Evolutionary conservation across 495 filamentous ascomycete species (phyloP).

Genomic region (Hypoxylon lenormandii): DNA sequence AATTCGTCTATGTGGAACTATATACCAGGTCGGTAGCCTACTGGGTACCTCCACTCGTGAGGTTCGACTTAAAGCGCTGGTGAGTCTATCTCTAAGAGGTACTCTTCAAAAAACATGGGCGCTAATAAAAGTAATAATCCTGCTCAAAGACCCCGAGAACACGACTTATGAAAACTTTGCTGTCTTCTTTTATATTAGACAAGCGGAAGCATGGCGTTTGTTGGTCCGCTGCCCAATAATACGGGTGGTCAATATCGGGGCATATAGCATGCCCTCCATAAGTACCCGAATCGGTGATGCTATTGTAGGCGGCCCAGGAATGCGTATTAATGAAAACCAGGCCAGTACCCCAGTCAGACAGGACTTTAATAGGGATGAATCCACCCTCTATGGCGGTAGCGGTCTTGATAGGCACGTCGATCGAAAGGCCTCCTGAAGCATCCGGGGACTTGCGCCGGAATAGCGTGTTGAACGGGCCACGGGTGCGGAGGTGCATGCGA

Average conservation of each 20-base stretch:
- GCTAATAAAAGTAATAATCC: constrained; percentile 7
- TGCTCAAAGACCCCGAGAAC: constrained; percentile 32
- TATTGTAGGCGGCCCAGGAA: constrained; percentile 8
- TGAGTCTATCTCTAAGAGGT: no score
- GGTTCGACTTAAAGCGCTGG: no score
- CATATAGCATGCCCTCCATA: constrained; percentile 12
- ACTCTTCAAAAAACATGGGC: no score
- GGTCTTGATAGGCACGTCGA: constrained; percentile 20
- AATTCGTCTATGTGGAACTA: no score
- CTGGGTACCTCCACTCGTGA: no score
- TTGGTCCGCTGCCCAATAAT: constrained; percentile 3
- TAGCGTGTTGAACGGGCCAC: constrained; percentile 29
- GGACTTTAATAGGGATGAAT: constrained; percentile 10
- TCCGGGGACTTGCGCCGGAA: constrained; percentile 17
- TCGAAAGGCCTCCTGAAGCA: constrained; percentile 7
- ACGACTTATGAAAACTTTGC: neutral
- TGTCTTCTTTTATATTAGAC: constrained; percentile 1
- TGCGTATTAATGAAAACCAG: constrained; percentile 9
- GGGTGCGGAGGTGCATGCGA: constrained; percentile 16
- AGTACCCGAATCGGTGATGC: constrained; percentile 5
- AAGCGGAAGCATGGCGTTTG: constrained; percentile 7
- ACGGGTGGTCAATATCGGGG: constrained; percentile 8
- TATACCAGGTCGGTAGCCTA: no score
- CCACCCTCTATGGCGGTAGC: constrained; percentile 11
- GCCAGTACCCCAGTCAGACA: constrained; percentile 4